These are phyloP conservation scores for Hibiscus tridactylites DNA, from an alignment of 345 rosid genomes.

Conservation along the genomic window DNA sequence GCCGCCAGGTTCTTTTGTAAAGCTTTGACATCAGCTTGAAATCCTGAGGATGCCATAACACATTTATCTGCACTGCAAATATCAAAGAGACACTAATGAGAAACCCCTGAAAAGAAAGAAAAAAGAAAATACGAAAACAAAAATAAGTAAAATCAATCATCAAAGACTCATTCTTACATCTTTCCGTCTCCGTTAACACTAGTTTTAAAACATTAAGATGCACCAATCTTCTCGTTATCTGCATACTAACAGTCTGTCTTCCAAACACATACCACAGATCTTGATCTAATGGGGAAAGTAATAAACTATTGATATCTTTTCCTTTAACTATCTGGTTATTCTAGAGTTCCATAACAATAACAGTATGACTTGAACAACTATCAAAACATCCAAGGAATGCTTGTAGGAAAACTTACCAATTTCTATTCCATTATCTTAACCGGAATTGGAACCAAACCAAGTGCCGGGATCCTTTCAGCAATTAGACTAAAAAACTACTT, in stretches of 20 bases:
- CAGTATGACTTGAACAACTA: not conserved
- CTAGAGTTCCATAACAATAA: not conserved
- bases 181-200: not conserved
- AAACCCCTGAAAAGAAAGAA: not conserved
- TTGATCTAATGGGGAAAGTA: not conserved
- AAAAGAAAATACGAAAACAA: not conserved
- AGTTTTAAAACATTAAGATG: not conserved
- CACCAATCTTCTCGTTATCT: not conserved
- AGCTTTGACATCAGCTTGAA: slow-evolving; percentile 96
- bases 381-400: not conserved
- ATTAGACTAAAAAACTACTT: not conserved
- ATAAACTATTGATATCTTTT: not conserved
- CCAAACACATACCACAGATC: not conserved
- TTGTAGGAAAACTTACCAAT: not conserved
- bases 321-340: not conserved
- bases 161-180: not conserved
- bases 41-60: slow-evolving; percentile 90
- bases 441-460: not conserved
- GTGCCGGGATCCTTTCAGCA: not conserved
- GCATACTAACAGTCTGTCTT: not conserved
- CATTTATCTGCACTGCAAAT: slow-evolving; percentile 66
- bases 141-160: not conserved
- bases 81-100: slow-evolving; percentile 1
- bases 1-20: slow-evolving; percentile 76
- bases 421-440: not conserved